Evolutionary conservation across 2,329 filamentous ascomycete genomes (phyloP), one percentile per base, ranked within the genome.

Genomic region (Colletotrichum magnum): DNA sequence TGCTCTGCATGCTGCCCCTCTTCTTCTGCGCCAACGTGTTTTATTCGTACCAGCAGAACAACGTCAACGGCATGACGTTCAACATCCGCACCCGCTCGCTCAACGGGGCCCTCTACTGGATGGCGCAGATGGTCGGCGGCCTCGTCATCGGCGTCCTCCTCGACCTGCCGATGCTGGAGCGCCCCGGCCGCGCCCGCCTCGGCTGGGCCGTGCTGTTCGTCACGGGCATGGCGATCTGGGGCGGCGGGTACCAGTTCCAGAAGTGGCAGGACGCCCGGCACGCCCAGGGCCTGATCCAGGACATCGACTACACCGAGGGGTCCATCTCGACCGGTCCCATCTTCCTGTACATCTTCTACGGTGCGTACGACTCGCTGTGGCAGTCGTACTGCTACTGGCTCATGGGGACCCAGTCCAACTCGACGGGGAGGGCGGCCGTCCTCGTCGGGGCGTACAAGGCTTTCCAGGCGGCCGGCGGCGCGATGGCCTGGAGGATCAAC

Each of bases 301-400:
- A 84, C 58, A 76, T 87, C 64, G 85, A 87, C 74, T 87, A 83
- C 70, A 84, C 78, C 12, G 74, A 82, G 39, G 85, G 83, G 45
- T 71, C 77, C 48, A 81, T 85, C 48, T 90, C 87, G 59, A 83
- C 85, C 6, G 90, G 89, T 0, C 90, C 90, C 10, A 90, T 93
- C 74, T 88, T 92, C 74, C 81, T 93, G 15, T 92, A 92, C 81
- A 89, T 92, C 76, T 92, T 91, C 79, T 93, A 92, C 75, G 90
- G 91, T 48, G 85, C 88, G 70, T 91, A 89, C 74, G 91, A 93
- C 76, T 89, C 90, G 1, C 83, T 89, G 18, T 92, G 89, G 89
- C 90, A 92, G 77, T 87, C 2, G 86, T 82, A 69, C 71, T 87
- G 89, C 59, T 91, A 92, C 81, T 92, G 89, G 89, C 74, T 85